Evolutionary conservation across 129 eudicot species (phyloP).

Genomic region (Ambrosia artemisiifolia): DNA sequence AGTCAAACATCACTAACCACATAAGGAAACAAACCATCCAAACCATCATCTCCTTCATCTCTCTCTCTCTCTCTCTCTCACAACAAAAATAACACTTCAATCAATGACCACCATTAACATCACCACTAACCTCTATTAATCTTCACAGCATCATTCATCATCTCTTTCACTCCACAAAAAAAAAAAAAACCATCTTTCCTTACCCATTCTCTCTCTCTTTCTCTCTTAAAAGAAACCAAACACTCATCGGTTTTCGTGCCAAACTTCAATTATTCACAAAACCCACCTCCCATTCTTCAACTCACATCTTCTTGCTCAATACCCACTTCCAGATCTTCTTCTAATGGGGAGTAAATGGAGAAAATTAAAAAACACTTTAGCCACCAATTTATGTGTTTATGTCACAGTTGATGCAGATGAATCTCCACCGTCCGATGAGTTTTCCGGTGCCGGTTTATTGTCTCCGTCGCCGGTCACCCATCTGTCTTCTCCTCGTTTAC

Average conservation of each 20-base stretch:
- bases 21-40: constrained; percentile 7
- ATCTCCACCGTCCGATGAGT: constrained; percentile 42
- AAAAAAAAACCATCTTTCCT: too few species aligned
- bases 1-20: constrained; percentile 34
- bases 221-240: constrained; percentile 3
- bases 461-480: constrained; percentile 48
- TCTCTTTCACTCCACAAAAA: neutral
- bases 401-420: constrained; percentile 29
- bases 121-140: neutral
- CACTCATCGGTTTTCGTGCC: constrained; percentile 39
- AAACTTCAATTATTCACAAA: neutral
- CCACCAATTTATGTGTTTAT: constrained; percentile 60
- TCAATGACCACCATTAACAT: constrained; percentile 18
- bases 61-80: constrained; percentile 21
- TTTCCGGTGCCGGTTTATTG: constrained; percentile 53
- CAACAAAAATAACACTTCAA: neutral
- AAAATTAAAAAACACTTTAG: constrained; percentile 70
- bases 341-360: constrained; percentile 80
- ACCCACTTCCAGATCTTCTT: constrained; percentile 30
- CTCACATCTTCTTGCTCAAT: constrained; percentile 13
- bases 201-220: neutral
- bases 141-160: neutral
- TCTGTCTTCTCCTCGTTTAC: constrained; percentile 50
- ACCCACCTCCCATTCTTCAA: constrained; percentile 18
- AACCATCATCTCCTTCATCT: neutral